Conservation (phyloP, 352 stramenopile genomes). For the Phytophthora sojae region DNA sequence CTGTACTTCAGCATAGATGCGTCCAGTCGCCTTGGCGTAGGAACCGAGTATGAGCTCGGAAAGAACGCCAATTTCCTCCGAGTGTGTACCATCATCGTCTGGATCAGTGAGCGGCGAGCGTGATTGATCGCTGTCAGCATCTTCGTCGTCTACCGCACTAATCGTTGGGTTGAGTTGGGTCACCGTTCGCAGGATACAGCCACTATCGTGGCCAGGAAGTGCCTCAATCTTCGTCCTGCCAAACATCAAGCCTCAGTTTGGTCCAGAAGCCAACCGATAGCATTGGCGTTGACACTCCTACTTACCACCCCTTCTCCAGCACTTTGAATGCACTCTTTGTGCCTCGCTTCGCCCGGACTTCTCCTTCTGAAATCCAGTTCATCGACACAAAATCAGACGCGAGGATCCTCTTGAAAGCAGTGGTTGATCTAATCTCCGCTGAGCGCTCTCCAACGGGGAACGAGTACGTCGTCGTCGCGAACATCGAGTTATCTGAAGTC, state of each 20-base stretch:
- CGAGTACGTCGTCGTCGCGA: slow-evolving; percentile 33
- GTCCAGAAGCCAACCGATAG: neutral
- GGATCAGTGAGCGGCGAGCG: slow-evolving; percentile 1
- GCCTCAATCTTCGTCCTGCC: slow-evolving; percentile 26
- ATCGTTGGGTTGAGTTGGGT: slow-evolving; percentile 17
- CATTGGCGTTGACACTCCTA: slow-evolving; percentile 5
- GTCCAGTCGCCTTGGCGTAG: neutral
- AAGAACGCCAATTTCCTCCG: slow-evolving; percentile 36
- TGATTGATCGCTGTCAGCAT: slow-evolving; percentile 2
- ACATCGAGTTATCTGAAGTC: slow-evolving; percentile 25
- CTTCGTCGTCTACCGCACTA: neutral
- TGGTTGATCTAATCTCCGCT: slow-evolving; percentile 16
- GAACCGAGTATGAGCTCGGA: neutral
- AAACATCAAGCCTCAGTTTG: neutral
- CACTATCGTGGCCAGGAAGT: slow-evolving; percentile 5
- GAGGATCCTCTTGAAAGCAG: slow-evolving; percentile 15
- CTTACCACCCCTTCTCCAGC: slow-evolving; percentile 50
- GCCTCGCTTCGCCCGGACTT: slow-evolving; percentile 38
- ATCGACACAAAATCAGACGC: slow-evolving; percentile 11
- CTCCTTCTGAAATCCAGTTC: slow-evolving; percentile 46
- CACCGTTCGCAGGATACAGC: slow-evolving; percentile 23
- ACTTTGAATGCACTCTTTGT: slow-evolving; percentile 47
- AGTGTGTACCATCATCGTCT: neutral
- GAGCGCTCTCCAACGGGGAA: slow-evolving; percentile 29
- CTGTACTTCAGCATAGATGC: slow-evolving; percentile 42